Evolutionary conservation across 345 rosid genomes (phyloP).

Genomic region (Geranium rotundifolium): DNA sequence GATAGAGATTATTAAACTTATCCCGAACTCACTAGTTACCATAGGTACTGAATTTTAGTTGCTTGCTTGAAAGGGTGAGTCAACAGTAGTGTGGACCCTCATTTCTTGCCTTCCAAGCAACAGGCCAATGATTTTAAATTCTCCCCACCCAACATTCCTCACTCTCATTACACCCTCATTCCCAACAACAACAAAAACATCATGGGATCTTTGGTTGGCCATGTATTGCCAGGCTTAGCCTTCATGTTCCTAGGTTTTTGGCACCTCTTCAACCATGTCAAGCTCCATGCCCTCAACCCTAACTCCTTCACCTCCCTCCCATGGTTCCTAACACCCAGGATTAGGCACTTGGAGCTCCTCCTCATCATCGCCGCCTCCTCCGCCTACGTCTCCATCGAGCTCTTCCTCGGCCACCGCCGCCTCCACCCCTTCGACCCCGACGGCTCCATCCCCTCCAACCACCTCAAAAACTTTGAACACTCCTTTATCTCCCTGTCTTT

Average conservation of each 20-base stretch:
- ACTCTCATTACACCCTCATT: too few relatives aligned
- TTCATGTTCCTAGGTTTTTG: slow-evolving; percentile 59
- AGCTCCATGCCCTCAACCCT: slow-evolving; percentile 38
- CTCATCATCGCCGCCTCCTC: slow-evolving; percentile 47
- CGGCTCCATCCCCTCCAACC: slow-evolving; percentile 74
- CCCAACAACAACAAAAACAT: background rate
- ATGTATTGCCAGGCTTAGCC: slow-evolving; percentile 60
- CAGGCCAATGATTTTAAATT: too few relatives aligned
- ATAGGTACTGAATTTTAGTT: too few relatives aligned
- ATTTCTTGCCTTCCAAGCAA: too few relatives aligned
- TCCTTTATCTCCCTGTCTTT: slow-evolving; percentile 56
- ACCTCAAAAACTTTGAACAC: slow-evolving; percentile 84
- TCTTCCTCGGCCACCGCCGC: slow-evolving; percentile 51
- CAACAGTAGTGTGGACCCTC: too few relatives aligned
- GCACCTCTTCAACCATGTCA: slow-evolving; percentile 72
- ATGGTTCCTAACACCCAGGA: slow-evolving; percentile 52
- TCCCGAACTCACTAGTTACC: too few relatives aligned
- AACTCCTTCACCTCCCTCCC: slow-evolving; percentile 36
- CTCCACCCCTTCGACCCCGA: slow-evolving; percentile 76
- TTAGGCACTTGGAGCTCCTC: slow-evolving; percentile 48
- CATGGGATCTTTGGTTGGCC: slow-evolving; percentile 77
- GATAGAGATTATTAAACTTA: too few relatives aligned
- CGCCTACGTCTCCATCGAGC: slow-evolving; percentile 61
- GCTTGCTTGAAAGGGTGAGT: too few relatives aligned
- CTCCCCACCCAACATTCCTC: too few relatives aligned